Conservation (phyloP, 108 stramenopile species). For the Licmophora abbreviata region DNA sequence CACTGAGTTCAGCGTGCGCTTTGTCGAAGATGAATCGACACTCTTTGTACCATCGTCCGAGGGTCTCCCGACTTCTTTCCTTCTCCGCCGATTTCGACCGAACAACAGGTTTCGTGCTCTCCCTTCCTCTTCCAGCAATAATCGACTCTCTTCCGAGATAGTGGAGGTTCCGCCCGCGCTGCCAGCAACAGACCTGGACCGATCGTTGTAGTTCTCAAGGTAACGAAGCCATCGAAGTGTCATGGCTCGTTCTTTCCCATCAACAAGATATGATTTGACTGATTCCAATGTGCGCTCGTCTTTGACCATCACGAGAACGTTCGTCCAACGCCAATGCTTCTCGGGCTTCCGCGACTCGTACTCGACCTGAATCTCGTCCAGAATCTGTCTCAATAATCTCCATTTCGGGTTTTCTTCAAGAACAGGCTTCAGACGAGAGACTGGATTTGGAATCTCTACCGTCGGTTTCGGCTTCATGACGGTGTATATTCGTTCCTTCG, state of each 20-base stretch:
- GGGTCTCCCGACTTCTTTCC: too few relatives aligned
- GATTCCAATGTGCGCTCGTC: constrained; percentile 74
- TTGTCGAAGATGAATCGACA: background rate
- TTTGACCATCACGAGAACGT: constrained; percentile 82
- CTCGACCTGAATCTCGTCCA: constrained; percentile 74
- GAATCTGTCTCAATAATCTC: constrained; percentile 64
- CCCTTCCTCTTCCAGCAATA: constrained; percentile 64
- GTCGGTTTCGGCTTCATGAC: constrained; percentile 33
- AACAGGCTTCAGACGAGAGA: constrained; percentile 42
- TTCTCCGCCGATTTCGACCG: constrained; percentile 28
- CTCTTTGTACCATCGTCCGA: background rate
- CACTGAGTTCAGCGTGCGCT: constrained; percentile 30
- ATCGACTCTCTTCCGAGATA: constrained; percentile 59
- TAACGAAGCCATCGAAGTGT: constrained; percentile 48
- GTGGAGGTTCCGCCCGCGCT: constrained; percentile 23
- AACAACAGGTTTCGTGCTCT: constrained; percentile 42
- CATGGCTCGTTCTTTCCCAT: constrained; percentile 43
- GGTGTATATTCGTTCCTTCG: constrained; percentile 82
- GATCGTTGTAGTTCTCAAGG: constrained; percentile 57
- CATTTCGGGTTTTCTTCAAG: constrained; percentile 95
- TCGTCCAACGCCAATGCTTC: constrained; percentile 8
- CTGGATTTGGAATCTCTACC: constrained; percentile 31
- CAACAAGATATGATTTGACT: constrained; percentile 55
- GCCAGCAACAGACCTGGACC: constrained; percentile 39
- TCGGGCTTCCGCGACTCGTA: constrained; percentile 12